Evolutionary conservation across 1,284 basidiomycete genomes (phyloP).

Genomic region (Fomitopsis betulina): DNA sequence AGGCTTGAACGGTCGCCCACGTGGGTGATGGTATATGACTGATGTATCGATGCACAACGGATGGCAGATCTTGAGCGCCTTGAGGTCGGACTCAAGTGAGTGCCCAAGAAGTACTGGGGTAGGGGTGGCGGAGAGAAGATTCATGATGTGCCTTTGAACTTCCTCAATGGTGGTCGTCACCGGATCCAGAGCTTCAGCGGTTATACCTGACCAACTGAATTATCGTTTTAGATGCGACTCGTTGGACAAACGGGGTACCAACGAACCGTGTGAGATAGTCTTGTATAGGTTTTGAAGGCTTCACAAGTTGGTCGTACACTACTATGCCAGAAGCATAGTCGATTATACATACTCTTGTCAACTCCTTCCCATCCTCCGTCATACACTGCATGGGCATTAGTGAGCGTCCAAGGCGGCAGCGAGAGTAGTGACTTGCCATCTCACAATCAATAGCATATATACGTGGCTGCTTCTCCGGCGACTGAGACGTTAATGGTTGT

Average conservation of each 20-base stretch:
- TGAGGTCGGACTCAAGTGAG: constrained; percentile 88
- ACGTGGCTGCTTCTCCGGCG: constrained; percentile 27
- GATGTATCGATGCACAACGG: constrained; percentile 88
- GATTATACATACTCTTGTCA: constrained; percentile 81
- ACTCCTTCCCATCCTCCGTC: constrained; percentile 83
- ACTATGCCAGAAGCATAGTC: constrained; percentile 68
- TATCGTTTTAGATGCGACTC: not conserved
- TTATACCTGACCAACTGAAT: constrained; percentile 86
- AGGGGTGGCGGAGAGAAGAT: constrained; percentile 44
- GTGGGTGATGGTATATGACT: constrained; percentile 83
- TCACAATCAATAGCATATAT: constrained; percentile 86
- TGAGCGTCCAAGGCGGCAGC: not conserved
- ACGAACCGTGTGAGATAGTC: constrained; percentile 84
- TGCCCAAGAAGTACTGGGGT: constrained; percentile 90
- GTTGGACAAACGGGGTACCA: not conserved
- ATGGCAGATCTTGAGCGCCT: constrained; percentile 79
- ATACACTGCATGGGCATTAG: constrained; percentile 50
- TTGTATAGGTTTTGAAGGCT: constrained; percentile 73
- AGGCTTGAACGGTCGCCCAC: constrained; percentile 86
- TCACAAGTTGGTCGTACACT: constrained; percentile 84
- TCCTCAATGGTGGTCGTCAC: constrained; percentile 74
- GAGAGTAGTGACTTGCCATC: constrained; percentile 58
- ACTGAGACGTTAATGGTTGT: constrained; percentile 24
- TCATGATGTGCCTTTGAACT: constrained; percentile 68
- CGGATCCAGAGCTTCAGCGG: constrained; percentile 57